Percentiles rank a stretch among this genome's conserved stretches.
phyloP scores from a whole-genome alignment of 495 filamentous ascomycete genomes.

The Amniculicola lignicola region DNA sequence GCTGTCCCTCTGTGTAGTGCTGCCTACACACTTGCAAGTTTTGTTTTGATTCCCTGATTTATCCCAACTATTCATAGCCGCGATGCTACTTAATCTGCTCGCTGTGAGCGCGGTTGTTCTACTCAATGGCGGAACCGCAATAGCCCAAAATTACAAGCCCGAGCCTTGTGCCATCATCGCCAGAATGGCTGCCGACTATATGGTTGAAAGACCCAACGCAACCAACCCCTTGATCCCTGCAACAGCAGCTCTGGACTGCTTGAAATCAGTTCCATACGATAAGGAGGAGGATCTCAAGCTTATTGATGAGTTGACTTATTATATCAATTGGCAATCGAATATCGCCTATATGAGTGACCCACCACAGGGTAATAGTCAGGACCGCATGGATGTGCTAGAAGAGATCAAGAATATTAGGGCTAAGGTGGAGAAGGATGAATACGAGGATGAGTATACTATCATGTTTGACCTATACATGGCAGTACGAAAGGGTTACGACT shows the following conservation, averaged over 20 bases:
- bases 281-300: constrained; percentile 43
- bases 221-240: constrained; percentile 42
- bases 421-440: constrained; percentile 41
- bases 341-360: constrained; percentile 44
- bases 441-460: constrained; percentile 46
- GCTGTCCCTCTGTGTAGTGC: not conserved
- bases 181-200: constrained; percentile 17
- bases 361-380: constrained; percentile 46
- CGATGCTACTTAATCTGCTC: constrained; percentile 18
- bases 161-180: constrained; percentile 11
- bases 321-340: constrained; percentile 49
- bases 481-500: constrained; percentile 46
- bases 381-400: constrained; percentile 45
- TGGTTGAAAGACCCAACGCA: not conserved
- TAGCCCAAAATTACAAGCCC: not conserved
- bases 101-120: constrained; percentile 20
- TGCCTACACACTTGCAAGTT: no score
- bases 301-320: constrained; percentile 44
- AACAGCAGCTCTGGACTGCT: constrained; percentile 45
- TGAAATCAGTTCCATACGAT: constrained; percentile 48
- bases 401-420: constrained; percentile 41
- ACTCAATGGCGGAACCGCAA: constrained; percentile 18
- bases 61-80: not conserved
- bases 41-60: not conserved
- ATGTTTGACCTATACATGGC: constrained; percentile 43